Base-by-base conservation (phyloP, 768 basidiomycete genomes). In the Crucibulum laeve region DNA sequence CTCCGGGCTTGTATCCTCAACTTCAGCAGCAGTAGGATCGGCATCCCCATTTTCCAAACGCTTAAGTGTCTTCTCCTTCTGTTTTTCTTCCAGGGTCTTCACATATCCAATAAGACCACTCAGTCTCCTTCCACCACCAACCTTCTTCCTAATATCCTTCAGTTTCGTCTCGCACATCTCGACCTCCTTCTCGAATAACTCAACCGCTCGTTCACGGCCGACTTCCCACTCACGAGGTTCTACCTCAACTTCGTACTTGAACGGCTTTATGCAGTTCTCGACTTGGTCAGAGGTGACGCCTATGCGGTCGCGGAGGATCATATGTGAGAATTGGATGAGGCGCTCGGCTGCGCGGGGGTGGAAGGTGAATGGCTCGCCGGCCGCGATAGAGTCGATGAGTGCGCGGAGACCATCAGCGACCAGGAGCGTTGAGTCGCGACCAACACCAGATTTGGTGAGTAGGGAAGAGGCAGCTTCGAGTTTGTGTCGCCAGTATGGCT, bases 241-340 rank as follows among this genome's bases (percentile, higher is more conserved):
- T 11, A 97, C 87, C 59, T 99, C 96, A 21, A 98, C 84, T 57
- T 98, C 95, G 57, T 96, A 95, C 71, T 99, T 99, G 77, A 82
- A 97, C 22, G 95, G 96, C 66, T 99, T 99, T 74, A 99, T 97
- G 64, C 91, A 95, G 63, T 98, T 99, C 71, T 99, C 96, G 13
- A 99, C 95, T 66, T 98, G 95, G 61, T 99, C 96, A 4, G 91
- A 87, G n/a, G 96, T 92, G 43, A 95, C 67, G 13, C 91, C 88
- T 45, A 97, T 87, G 4, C 95, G 80, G 56, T 98, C 95, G 46
- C 95, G 77, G 41, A 99, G 67, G 57, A 99, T 94, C 63, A 76
- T 80, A 65, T 98, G 94, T 7, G 89, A 90, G 61, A 97, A 96
- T 56, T 95, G 77, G 45, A 89, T 79, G 47, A 99, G 82, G 19